These are phyloP conservation scores for Arthroderma sp. DNA, from an alignment of 2,329 filamentous ascomycete species.

Conservation along the genomic window DNA sequence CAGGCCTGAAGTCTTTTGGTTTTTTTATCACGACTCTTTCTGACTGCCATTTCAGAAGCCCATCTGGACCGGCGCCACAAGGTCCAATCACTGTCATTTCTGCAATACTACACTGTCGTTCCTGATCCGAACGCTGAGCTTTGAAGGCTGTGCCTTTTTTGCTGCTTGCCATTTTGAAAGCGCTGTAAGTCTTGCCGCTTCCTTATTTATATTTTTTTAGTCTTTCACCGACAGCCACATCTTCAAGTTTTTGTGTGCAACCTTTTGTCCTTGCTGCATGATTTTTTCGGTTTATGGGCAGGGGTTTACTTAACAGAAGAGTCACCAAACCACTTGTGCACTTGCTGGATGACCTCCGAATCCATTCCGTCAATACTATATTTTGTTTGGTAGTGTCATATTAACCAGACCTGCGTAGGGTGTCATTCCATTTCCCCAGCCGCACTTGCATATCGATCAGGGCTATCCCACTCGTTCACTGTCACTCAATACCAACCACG, in stretches of 20 bases:
- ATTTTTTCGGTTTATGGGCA: neutral
- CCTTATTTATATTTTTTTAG: neutral
- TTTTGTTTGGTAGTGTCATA: neutral
- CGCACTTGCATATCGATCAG: neutral
- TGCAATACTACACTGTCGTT: neutral
- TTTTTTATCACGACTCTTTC: no score
- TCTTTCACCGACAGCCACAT: neutral
- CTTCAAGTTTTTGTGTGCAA: neutral
- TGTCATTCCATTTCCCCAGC: conserved; percentile 1
- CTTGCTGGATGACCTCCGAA: neutral
- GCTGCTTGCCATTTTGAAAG: neutral
- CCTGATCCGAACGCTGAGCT: neutral
- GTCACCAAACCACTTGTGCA: neutral
- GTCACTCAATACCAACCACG: no score
- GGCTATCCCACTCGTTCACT: no score
- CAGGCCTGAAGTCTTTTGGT: no score
- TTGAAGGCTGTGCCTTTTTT: conserved; percentile 2
- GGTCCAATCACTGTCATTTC: neutral
- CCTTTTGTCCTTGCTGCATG: neutral
- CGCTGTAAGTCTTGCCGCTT: no score
- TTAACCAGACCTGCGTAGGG: neutral
- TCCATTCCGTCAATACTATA: neutral
- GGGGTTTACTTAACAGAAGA: neutral
- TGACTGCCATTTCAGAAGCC: no score
- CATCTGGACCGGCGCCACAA: neutral